phyloP scores from a whole-genome alignment of 2,329 filamentous ascomycete genomes.

The Elsinoe necatrix region DNA sequence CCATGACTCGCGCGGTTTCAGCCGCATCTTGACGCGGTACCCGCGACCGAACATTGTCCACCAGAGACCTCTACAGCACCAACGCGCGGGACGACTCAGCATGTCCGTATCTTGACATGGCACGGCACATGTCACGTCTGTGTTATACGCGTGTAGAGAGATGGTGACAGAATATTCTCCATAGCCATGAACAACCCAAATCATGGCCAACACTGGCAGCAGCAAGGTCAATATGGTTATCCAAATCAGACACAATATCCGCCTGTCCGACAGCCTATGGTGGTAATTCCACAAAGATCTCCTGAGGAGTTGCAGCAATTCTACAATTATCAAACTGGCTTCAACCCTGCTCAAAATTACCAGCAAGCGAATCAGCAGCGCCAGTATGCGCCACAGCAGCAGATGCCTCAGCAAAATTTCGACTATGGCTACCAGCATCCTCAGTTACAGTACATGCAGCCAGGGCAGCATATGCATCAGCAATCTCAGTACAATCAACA shows the following conservation, averaged over 20 bases:
- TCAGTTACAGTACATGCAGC: conserved; percentile 3
- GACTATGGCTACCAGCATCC: conserved; percentile 5
- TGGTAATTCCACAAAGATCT: conserved; percentile 6
- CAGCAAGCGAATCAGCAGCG: background rate
- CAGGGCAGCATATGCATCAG: background rate
- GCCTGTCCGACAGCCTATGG: conserved; percentile 1
- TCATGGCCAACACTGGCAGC: conserved; percentile 10
- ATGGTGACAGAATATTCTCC: background rate
- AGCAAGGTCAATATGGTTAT: conserved; percentile 7
- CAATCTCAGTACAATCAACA: conserved; percentile 11
- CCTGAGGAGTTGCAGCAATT: conserved; percentile 2
- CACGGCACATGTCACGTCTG: background rate
- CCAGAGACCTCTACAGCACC: background rate
- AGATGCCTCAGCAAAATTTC: background rate
- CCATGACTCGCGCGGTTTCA: conserved; percentile 3
- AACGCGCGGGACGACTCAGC: background rate
- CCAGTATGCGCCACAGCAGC: background rate
- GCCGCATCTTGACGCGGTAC: conserved; percentile 3
- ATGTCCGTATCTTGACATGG: background rate
- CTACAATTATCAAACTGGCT: background rate
- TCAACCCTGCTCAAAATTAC: background rate
- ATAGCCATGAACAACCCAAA: conserved; percentile 2
- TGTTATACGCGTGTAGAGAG: background rate
- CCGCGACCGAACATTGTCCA: background rate
- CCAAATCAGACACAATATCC: background rate